Evolutionary conservation across 257 asterid genomes (phyloP), one percentile per base, ranked within the genome.

Genomic region (Solanum appendiculatum): DNA sequence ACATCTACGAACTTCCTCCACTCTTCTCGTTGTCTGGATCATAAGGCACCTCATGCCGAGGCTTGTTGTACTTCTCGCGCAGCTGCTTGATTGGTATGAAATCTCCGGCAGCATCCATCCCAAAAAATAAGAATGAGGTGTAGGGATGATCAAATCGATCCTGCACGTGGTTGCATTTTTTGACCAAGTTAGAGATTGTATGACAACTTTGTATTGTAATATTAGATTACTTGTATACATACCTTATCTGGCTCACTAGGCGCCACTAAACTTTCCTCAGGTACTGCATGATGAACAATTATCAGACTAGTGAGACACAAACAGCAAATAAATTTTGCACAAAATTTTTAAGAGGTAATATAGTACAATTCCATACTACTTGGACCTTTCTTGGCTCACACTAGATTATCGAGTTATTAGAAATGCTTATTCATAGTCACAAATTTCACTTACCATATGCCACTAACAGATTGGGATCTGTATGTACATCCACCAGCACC

Each of bases 81-180:
- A 97, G 95, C 92, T 95, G 98, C 91, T 92, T 95, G 74, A 95
- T 91, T 5, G 99, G 99, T 91, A 97, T 97, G 88, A 94, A 93
- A 91, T 97, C 99, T 86, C 99, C 99, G 11, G 95, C 98, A 68
- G 91, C 92, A 88, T 97, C 99, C 94, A 91, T 88, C 85, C 99
- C 99, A 31, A 90, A 97, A 85, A 95, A 97, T 86, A 97, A 90
- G 90, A 95, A 97, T 5, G 99, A 97, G 40, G 92, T 88, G 66
- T 97, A 97, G 31, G 99, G 99, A 88, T 97, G 99, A 88, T 97
- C 98, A 86, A 95, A 97, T 88, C 90, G 88, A 88, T 86, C 95
- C 99, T 95, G 93, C 86, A 90, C 4, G 37, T 42, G 18, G 34
- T 63, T 86, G 75, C 44, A 1, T 9, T 81, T 81, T 81, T 81